Evolutionary conservation across 2,329 filamentous ascomycete genomes (phyloP).

Genomic region (Fusarium austroafricanum): DNA sequence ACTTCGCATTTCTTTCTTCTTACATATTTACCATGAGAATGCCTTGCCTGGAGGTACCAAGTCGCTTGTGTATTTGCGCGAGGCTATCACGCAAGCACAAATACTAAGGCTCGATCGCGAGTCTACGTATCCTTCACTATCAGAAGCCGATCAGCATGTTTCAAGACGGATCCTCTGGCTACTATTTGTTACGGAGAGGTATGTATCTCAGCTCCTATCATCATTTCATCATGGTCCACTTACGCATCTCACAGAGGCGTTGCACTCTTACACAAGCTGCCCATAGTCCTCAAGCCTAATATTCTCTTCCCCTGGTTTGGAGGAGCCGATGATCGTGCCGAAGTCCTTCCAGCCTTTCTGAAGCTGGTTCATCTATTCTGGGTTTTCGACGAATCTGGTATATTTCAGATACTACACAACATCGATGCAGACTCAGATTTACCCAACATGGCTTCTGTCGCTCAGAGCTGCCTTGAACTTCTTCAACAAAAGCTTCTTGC

Average conservation of each 20-base stretch:
- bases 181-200: slow-evolving; percentile 61
- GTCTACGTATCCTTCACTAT: slow-evolving; percentile 53
- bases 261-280: slow-evolving; percentile 62
- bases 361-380: slow-evolving; percentile 63
- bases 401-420: slow-evolving; percentile 59
- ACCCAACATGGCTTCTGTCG: slow-evolving; percentile 47
- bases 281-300: slow-evolving; percentile 58
- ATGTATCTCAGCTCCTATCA: background rate
- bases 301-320: slow-evolving; percentile 51
- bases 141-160: slow-evolving; percentile 56
- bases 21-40: slow-evolving; percentile 65
- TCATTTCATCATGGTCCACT: background rate
- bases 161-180: slow-evolving; percentile 60
- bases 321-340: slow-evolving; percentile 54
- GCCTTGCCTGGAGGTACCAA: slow-evolving; percentile 57
- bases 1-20: slow-evolving; percentile 61
- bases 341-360: slow-evolving; percentile 61
- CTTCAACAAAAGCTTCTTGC: slow-evolving; percentile 59
- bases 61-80: slow-evolving; percentile 61
- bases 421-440: slow-evolving; percentile 51
- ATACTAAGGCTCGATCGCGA: slow-evolving; percentile 60
- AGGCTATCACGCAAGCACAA: slow-evolving; percentile 64
- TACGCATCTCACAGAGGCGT: slow-evolving; percentile 54
- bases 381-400: slow-evolving; percentile 61
- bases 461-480: slow-evolving; percentile 51